phyloP scores from a whole-genome alignment of 148 eudicot genomes.

The Tetragonia tetragonoides region DNA sequence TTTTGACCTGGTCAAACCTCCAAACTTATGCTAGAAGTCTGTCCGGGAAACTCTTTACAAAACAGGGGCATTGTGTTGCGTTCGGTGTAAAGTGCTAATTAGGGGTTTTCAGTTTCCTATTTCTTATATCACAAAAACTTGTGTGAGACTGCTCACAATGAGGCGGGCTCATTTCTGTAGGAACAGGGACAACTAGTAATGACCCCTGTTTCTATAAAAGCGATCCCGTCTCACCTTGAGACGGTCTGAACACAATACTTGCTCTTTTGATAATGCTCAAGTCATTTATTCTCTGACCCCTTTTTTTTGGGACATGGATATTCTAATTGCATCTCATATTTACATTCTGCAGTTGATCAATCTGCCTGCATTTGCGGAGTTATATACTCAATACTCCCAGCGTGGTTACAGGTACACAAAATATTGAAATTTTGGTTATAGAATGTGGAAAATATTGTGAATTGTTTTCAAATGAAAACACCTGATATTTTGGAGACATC shows the following conservation, averaged over 20 bases:
- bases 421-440: neutral
- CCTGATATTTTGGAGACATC: neutral
- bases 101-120: neutral
- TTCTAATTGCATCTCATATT: constrained; percentile 18
- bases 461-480: neutral
- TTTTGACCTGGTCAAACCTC: neutral
- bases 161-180: no score
- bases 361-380: constrained; percentile 73
- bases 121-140: neutral
- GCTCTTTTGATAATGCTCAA: neutral
- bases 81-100: neutral
- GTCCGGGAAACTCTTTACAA: neutral
- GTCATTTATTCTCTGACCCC: neutral
- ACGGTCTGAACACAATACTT: no score
- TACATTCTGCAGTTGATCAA: constrained; percentile 55
- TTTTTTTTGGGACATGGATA: constrained; percentile 10
- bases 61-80: neutral
- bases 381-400: constrained; percentile 55
- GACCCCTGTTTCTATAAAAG: no score
- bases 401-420: constrained; percentile 75
- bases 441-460: neutral
- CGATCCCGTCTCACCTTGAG: no score
- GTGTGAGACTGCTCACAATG: no score
- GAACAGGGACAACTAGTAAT: no score
- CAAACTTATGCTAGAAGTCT: neutral